Base-by-base conservation (phyloP, 805 yeast genomes). In the Yamadazyma scolyti region DNA sequence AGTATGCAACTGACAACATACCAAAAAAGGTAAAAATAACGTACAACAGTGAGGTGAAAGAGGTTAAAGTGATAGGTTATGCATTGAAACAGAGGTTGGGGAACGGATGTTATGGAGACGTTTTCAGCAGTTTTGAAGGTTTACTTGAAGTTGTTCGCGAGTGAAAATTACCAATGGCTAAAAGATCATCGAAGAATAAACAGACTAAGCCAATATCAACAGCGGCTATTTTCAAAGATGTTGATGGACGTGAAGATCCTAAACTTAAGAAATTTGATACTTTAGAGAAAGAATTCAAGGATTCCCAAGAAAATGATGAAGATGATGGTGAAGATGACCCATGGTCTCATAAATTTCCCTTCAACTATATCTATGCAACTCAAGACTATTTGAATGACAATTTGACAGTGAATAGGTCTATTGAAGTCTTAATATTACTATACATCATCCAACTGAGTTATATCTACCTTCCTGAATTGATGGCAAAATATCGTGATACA, bases 311-410 rank as follows among this genome's bases (percentile, higher is more conserved):
- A 22, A 30, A 20, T 10, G 22, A 26, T 5, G 28, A n/a, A 9
- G 20, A 26, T 15, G 33, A 19, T 9, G 28, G 23, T 18, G 44
- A 39, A 3, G 53, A 46, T 24, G 46, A 42, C 23, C 48, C 51
- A 16, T 21, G 18, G 4, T 17, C 23, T 3, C 42, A 46, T 22
- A 23, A 42, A 8, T 52, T 54, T 30, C 58, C 58, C 4, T 33
- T 51, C 23, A 52, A 49, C 34, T 37, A 43, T 16, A 35, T 64
- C 13, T 65, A 46, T 40, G 40, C 44, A 9, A 37, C 50, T 11
- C 72, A 66, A 36, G 72, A 66, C 32, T 62, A 56, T 31, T 42
- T 64, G 25, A 65, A 64, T 34, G 61, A 52, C 4, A 43, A 57
- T 21, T 36, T 65, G 47, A 45, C 46, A 9, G 42, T 55, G 21